Conservation (phyloP, 2,329 filamentous ascomycete genomes). For the Colletotrichum plurivorum region DNA sequence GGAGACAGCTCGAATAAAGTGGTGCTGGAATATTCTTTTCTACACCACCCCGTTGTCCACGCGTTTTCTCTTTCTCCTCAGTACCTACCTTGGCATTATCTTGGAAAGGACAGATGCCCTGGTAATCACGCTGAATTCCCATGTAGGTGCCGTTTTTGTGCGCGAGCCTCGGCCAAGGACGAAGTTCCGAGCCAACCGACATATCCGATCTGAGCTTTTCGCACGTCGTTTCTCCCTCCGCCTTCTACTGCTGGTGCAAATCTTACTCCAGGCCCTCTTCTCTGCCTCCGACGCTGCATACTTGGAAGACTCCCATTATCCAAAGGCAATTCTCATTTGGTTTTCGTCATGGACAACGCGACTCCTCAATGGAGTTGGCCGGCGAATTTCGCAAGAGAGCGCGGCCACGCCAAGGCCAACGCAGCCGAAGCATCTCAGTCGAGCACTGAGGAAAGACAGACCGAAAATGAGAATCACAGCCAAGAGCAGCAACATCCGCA, state of each 20-base stretch:
- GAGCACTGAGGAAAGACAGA: conserved; percentile 6
- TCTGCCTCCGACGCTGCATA: neutral
- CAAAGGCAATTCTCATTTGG: neutral
- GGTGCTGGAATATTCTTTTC: conserved; percentile 40
- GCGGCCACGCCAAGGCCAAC: conserved; percentile 14
- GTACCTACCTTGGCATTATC: conserved; percentile 17
- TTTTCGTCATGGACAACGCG: conserved; percentile 19
- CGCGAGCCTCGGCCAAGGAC: conserved; percentile 22
- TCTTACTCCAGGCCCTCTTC: neutral
- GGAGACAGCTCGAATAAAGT: conserved; percentile 35
- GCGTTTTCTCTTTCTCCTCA: neutral
- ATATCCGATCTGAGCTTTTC: conserved; percentile 10
- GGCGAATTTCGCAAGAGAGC: conserved; percentile 20
- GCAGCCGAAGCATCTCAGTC: conserved; percentile 3
- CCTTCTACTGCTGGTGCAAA: neutral
- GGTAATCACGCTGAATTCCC: conserved; percentile 14
- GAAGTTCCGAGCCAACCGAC: conserved; percentile 4
- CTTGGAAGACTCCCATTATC: neutral
- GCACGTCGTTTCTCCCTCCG: neutral
- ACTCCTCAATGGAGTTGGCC: conserved; percentile 35
- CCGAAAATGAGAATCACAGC: neutral
- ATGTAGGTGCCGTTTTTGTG: conserved; percentile 34
- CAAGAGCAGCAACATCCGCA: conserved; percentile 13
- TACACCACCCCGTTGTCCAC: too few species aligned
- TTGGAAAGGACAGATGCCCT: conserved; percentile 31